Percentiles rank a stretch among this genome's conserved stretches.
Evolutionary conservation across 2,329 filamentous ascomycete species (phyloP).

Genomic region (Eurotiales sp.): DNA sequence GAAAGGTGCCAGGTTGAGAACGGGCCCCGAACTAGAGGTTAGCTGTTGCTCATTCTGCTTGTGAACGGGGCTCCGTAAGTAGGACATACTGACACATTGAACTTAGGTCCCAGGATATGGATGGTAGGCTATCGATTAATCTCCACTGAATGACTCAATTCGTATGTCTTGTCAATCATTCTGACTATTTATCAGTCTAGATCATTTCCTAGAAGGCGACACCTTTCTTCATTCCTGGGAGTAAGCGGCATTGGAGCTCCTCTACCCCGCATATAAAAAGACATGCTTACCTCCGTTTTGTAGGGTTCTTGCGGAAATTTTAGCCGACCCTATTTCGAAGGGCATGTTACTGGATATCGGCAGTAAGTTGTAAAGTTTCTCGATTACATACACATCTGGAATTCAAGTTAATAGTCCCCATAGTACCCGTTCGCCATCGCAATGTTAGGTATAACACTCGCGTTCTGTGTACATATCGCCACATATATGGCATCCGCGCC

Average conservation of each 20-base stretch:
- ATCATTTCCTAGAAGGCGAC: neutral
- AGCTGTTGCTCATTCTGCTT: too few relatives aligned
- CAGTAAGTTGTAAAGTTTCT: neutral
- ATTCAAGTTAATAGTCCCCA: neutral
- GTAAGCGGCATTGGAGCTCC: neutral
- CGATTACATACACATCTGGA: neutral
- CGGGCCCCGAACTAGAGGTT: conserved; percentile 45
- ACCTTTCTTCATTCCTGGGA: neutral
- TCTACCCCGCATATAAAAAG: neutral
- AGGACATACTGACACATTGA: neutral
- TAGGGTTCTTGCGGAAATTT: neutral
- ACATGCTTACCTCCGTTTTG: neutral
- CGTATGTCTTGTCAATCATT: neutral
- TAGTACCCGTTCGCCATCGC: conserved; percentile 42
- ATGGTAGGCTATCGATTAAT: neutral
- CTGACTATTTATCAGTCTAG: neutral
- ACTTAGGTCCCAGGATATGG: neutral
- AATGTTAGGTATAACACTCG: conserved; percentile 50
- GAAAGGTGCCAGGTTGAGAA: conserved; percentile 54
- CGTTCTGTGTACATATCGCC: conserved; percentile 59
- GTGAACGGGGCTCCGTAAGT: conserved; percentile 32
- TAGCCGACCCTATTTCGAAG: neutral
- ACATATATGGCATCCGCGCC: conserved; percentile 63
- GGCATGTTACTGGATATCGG: conserved; percentile 11
- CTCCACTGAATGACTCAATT: neutral